Conservation (phyloP, 2,329 filamentous ascomycete genomes). For the Alternaria angustiovoidea region DNA sequence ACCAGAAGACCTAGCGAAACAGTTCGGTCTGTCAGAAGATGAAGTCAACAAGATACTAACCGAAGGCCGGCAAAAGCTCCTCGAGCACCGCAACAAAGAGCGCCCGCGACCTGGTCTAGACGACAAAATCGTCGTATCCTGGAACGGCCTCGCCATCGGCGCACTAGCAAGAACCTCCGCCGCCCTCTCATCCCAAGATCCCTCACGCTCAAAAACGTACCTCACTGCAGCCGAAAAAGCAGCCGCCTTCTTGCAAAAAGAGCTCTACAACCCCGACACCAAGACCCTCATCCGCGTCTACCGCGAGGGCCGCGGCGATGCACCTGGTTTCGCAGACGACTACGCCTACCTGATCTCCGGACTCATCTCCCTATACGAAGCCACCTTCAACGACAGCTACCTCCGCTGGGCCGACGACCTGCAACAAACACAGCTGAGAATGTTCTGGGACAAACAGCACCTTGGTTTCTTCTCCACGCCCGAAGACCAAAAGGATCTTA, state of each 20-base stretch:
- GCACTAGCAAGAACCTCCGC: constrained; percentile 79
- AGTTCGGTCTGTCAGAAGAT: constrained; percentile 75
- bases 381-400: constrained; percentile 77
- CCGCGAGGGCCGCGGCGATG: constrained; percentile 70
- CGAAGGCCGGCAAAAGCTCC: constrained; percentile 72
- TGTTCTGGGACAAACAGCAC: constrained; percentile 75
- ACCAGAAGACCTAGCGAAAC: constrained; percentile 72
- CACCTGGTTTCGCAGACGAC: constrained; percentile 86
- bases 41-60: constrained; percentile 74
- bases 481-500: constrained; percentile 69
- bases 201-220: constrained; percentile 67
- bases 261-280: constrained; percentile 73
- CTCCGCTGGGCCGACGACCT: constrained; percentile 82
- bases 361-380: constrained; percentile 82
- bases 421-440: constrained; percentile 76
- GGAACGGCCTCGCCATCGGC: constrained; percentile 88
- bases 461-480: constrained; percentile 77
- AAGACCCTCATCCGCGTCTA: constrained; percentile 78
- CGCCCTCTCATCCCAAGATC: constrained; percentile 68
- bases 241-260: constrained; percentile 73
- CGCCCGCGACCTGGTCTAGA: constrained; percentile 81
- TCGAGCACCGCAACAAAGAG: constrained; percentile 74
- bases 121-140: constrained; percentile 85
- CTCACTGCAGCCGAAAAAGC: constrained; percentile 72
- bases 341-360: constrained; percentile 90